These are phyloP conservation scores for Aquilaria malaccensis DNA, from an alignment of 345 rosid species.

Conservation along the genomic window DNA sequence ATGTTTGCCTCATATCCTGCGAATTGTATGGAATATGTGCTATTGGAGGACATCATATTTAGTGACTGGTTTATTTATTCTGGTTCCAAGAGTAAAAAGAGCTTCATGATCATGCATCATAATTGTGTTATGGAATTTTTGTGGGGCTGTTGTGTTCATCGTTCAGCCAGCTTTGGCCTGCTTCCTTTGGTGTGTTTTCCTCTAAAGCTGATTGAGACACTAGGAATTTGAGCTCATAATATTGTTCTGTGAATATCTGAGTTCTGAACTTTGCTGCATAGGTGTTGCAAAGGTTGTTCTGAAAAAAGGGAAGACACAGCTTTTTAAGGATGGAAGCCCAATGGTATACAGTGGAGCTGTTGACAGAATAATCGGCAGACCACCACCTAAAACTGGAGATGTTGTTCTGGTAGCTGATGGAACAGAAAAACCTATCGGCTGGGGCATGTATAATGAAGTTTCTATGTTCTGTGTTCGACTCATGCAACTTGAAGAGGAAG, in stretches of 20 bases:
- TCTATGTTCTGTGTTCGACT: constrained; percentile 89
- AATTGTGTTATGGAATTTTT: not conserved
- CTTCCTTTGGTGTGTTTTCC: not conserved
- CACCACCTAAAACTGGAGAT: constrained; percentile 82
- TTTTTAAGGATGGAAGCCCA: constrained; percentile 85
- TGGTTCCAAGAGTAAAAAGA: not conserved
- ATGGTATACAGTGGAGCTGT: constrained; percentile 93
- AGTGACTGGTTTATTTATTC: too few relatives aligned
- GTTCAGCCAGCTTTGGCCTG: not conserved
- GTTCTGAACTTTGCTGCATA: constrained; percentile 9
- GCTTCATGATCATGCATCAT: not conserved
- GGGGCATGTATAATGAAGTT: constrained; percentile 79
- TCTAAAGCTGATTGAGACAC: not conserved
- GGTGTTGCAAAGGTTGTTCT: constrained; percentile 83
- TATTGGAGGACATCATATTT: too few relatives aligned
- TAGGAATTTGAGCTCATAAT: not conserved
- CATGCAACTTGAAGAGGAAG: constrained; percentile 95
- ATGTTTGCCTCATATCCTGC: too few relatives aligned
- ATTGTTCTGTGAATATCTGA: not conserved
- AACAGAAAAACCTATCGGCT: constrained; percentile 67
- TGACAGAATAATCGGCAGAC: constrained; percentile 77
- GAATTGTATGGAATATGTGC: too few relatives aligned
- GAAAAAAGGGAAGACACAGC: constrained; percentile 84
- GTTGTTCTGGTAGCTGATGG: constrained; percentile 87
- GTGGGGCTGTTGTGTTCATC: not conserved